phyloP scores from a whole-genome alignment of 352 stramenopile species.

The Pythium folliculosum region DNA sequence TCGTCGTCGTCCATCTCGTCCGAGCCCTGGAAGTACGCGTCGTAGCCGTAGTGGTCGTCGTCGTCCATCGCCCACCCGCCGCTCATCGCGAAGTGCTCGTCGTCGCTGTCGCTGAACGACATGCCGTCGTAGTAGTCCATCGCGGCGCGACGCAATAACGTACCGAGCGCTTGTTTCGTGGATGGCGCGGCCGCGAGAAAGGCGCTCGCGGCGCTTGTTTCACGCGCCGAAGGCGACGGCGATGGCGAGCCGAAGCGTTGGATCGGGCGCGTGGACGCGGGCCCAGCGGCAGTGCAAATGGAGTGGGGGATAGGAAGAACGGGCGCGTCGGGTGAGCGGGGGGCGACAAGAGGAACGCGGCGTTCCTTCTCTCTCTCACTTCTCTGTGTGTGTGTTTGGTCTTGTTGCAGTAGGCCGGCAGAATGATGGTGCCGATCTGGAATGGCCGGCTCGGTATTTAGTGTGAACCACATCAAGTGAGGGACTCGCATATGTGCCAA shows the following conservation, averaged over 20 bases:
- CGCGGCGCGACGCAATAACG: not conserved
- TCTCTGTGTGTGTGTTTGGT: too few relatives aligned
- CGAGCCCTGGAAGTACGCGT: constrained; percentile 2
- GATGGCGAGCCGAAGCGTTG: too few relatives aligned
- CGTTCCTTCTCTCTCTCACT: too few relatives aligned
- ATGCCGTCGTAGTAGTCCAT: constrained; percentile 12
- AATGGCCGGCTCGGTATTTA: not conserved
- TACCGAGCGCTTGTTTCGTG: not conserved
- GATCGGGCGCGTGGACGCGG: too few relatives aligned
- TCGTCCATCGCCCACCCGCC: not conserved
- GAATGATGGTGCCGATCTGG: too few relatives aligned
- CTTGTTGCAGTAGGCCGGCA: constrained; percentile 12
- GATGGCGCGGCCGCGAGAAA: not conserved
- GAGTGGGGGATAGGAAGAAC: too few relatives aligned
- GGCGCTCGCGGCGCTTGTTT: not conserved
- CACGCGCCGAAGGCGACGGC: not conserved
- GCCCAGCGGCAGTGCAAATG: too few relatives aligned
- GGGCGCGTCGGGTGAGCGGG: too few relatives aligned
- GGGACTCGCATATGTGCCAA: not conserved
- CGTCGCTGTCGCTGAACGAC: constrained; percentile 1
- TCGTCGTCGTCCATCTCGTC: constrained; percentile 11
- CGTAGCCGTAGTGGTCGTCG: constrained; percentile 1
- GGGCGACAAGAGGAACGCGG: too few relatives aligned
- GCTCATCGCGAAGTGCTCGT: not conserved
- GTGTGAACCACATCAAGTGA: constrained; percentile 9